phyloP scores from a whole-genome alignment of 805 yeast genomes.

The Wickerhamomyces xylosicus region DNA sequence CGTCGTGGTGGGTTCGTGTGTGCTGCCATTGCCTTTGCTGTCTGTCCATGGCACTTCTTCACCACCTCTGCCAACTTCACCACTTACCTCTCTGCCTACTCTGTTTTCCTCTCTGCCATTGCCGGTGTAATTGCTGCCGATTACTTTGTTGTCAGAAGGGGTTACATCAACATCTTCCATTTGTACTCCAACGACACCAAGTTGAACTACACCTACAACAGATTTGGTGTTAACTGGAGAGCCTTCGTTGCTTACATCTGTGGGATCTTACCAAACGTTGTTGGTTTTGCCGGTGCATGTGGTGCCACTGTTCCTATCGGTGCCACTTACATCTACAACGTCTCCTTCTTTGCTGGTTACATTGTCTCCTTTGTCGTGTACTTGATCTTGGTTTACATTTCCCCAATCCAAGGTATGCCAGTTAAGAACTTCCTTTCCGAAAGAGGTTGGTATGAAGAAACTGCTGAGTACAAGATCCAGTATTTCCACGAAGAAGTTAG shows the following conservation, averaged over 20 bases:
- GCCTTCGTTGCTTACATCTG: constrained; percentile 71
- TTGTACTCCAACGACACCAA: constrained; percentile 39
- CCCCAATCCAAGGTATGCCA: constrained; percentile 43
- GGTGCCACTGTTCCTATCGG: constrained; percentile 72
- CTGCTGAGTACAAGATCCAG: constrained; percentile 5
- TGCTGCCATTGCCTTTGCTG: constrained; percentile 57
- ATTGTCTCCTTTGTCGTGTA: constrained; percentile 45
- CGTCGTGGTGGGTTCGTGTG: constrained; percentile 76
- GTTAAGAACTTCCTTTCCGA: constrained; percentile 28
- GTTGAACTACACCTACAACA: constrained; percentile 48
- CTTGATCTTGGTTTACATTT: constrained; percentile 37
- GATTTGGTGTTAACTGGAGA: constrained; percentile 70
- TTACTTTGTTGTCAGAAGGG: constrained; percentile 65
- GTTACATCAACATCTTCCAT: constrained; percentile 52
- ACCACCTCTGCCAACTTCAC: constrained; percentile 65
- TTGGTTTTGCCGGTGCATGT: constrained; percentile 81
- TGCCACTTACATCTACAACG: constrained; percentile 61
- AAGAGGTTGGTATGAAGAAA: constrained; percentile 36
- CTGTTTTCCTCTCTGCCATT: constrained; percentile 74
- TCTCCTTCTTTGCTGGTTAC: constrained; percentile 75
- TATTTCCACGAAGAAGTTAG: constrained; percentile 11
- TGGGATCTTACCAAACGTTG: constrained; percentile 76
- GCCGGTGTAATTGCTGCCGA: constrained; percentile 70
- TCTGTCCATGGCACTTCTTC: constrained; percentile 79
- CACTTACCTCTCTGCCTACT: constrained; percentile 69